Percentiles rank a stretch among this genome's conserved stretches.
phyloP scores from a whole-genome alignment of 345 rosid genomes.

The Clausena lansium region DNA sequence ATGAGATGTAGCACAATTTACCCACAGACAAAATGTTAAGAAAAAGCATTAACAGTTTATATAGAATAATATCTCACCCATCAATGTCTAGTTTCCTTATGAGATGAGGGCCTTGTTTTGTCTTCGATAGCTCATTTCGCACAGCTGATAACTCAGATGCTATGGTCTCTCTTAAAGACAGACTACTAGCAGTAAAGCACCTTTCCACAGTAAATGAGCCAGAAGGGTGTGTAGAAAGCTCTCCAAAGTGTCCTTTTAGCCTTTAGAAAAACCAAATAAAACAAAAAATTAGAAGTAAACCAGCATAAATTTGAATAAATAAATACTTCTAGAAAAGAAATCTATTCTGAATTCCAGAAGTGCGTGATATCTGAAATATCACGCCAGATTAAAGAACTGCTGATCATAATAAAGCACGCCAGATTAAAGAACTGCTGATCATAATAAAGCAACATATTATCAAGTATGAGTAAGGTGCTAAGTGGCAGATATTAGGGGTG shows the following conservation, averaged over 20 bases:
- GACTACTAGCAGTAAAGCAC: slow-evolving; percentile 69
- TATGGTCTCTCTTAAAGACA: slow-evolving; percentile 68
- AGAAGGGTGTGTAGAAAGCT: slow-evolving; percentile 62
- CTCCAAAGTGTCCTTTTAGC: slow-evolving; percentile 81
- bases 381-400: neutral
- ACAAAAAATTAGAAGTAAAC: neutral
- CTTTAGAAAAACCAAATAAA: slow-evolving; percentile 32
- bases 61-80: slow-evolving; percentile 47
- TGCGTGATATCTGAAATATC: neutral
- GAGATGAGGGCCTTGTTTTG: slow-evolving; percentile 84
- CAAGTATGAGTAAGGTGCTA: too few relatives aligned
- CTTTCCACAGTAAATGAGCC: slow-evolving; percentile 88
- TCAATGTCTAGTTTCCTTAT: slow-evolving; percentile 75
- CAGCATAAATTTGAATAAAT: neutral
- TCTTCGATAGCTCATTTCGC: slow-evolving; percentile 56
- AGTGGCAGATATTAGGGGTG: too few relatives aligned
- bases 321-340: neutral
- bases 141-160: slow-evolving; percentile 68
- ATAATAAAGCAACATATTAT: neutral
- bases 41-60: neutral
- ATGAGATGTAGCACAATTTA: neutral
- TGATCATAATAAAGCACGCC: too few relatives aligned
- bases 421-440: neutral
- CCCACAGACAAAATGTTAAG: neutral
- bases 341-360: neutral